A percentile compares a stretch with the other conserved stretches of the same genome.
Evolutionary conservation across 2,329 filamentous ascomycete genomes (phyloP).

Genomic region (Cladosporium sp.): DNA sequence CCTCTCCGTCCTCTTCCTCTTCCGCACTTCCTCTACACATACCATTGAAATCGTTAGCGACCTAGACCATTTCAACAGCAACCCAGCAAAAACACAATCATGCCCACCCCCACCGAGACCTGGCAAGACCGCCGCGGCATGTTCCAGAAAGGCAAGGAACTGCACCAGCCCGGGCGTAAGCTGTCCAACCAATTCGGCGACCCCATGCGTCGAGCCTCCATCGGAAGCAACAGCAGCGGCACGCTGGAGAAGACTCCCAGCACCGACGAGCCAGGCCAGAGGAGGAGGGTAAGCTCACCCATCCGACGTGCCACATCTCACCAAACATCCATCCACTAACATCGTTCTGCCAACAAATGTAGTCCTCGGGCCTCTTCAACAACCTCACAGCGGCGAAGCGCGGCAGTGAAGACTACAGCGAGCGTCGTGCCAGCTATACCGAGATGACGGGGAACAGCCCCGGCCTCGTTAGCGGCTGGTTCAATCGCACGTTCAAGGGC

Average conservation of each 20-base stretch:
- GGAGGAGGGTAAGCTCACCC: slow-evolving; percentile 17
- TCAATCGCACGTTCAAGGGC: slow-evolving; percentile 27
- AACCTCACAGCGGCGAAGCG: slow-evolving; percentile 28
- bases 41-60: background rate
- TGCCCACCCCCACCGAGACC: slow-evolving; percentile 9
- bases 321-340: slow-evolving; percentile 10
- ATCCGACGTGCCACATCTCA: background rate
- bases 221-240: slow-evolving; percentile 9
- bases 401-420: slow-evolving; percentile 30
- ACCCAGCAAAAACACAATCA: background rate
- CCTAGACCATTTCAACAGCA: background rate
- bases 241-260: slow-evolving; percentile 23
- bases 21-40: background rate
- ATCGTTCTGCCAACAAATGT: background rate
- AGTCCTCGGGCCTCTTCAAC: slow-evolving; percentile 23
- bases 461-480: slow-evolving; percentile 26
- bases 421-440: slow-evolving; percentile 25
- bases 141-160: slow-evolving; percentile 32
- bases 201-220: slow-evolving; percentile 7
- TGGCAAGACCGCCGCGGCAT: slow-evolving; percentile 32
- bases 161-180: slow-evolving; percentile 25
- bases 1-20: slow-evolving; percentile 2
- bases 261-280: slow-evolving; percentile 9
- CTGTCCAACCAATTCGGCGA: slow-evolving; percentile 15
- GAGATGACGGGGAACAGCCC: slow-evolving; percentile 18